These are phyloP conservation scores for Entrophospora sp. DNA, from an alignment of 192 early-diverging fungal genomes.

Conservation along the genomic window DNA sequence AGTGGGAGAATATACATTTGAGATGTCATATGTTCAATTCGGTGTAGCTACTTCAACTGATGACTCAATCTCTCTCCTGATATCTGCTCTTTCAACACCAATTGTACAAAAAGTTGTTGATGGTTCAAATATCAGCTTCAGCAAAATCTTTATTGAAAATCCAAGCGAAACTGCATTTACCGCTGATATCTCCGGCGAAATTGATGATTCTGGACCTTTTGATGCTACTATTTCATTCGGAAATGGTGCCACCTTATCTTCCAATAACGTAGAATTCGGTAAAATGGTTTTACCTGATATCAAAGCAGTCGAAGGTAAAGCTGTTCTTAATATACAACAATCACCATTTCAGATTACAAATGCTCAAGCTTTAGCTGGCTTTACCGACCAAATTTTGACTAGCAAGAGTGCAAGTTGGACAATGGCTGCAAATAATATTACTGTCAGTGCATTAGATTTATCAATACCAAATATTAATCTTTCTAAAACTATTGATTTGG, in stretches of 20 bases:
- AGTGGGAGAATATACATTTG: conserved; percentile 42
- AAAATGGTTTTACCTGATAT: conserved; percentile 37
- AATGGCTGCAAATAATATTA: conserved; percentile 34
- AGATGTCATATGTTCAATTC: conserved; percentile 35
- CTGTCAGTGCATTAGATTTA: conserved; percentile 43
- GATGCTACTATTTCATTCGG: conserved; percentile 30
- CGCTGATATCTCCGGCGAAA: conserved; percentile 28
- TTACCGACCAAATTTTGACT: conserved; percentile 42
- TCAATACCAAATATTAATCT: conserved; percentile 39
- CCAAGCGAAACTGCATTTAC: conserved; percentile 28
- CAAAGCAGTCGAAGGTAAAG: not conserved
- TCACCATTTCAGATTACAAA: conserved; percentile 31
- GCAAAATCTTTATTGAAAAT: conserved; percentile 27
- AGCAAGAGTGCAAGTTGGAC: conserved; percentile 39
- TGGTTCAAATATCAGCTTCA: conserved; percentile 21
- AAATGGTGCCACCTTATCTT: conserved; percentile 30
- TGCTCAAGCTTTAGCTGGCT: conserved; percentile 34
- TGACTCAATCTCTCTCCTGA: conserved; percentile 37
- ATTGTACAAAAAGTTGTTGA: conserved; percentile 47
- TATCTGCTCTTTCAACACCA: conserved; percentile 45
- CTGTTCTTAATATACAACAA: not conserved
- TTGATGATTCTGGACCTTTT: conserved; percentile 31
- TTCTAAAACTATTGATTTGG: conserved; percentile 33
- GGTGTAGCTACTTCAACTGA: conserved; percentile 36
- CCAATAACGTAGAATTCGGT: conserved; percentile 34